Evolutionary conservation across 2,329 filamentous ascomycete genomes (phyloP), one percentile per base, ranked within the genome.

Genomic region (Microcyclosporella mali): DNA sequence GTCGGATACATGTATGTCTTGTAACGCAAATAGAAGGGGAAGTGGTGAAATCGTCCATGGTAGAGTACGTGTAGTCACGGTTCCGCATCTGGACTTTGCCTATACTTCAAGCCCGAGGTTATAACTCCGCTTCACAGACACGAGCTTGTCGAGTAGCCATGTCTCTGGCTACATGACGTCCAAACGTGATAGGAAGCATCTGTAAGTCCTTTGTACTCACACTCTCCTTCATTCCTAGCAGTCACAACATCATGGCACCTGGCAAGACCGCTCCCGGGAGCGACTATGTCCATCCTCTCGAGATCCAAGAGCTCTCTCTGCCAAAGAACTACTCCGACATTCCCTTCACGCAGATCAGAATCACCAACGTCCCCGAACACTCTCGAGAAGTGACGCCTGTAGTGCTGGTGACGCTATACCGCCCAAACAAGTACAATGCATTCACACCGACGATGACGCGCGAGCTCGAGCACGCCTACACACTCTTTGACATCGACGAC

Each of bases 351-450:
- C 55, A 70, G 30, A 71, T 73, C 49, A 61, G 55, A 36, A 62
- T 70, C 6, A 57, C 59, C 18, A 67, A 71, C 49, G 62, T 70
- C 40, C 62, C 61, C 3, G 47, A 56, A 4, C 58, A 64, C 18
- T 77, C 81, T 0, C 61, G 72, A 9, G 66, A 71, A 2, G 73
- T 76, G 11, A 84, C 81, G 1, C 73, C 74, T 12, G 72, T 84
- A 39, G 71, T 86, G 37, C 61, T 85, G 49, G 62, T 85, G 27
- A 76, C 76, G 2, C 73, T 86, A 31, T 71, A 83, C 65, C 77
- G 84, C 14, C 83, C 82, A 0, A 62, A 67, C 9, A 78, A 78
- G 46, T 72, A 81, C 65, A 86, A 87, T 72, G 82, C 79, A 47
- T 85, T 86, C 64, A 85, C 80, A 2, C 67, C 72, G 15, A 69